Percentiles rank a stretch among this genome's conserved stretches.
Evolutionary conservation across 2,329 filamentous ascomycete genomes (phyloP).

Genomic region (Elsinoe ampelina): DNA sequence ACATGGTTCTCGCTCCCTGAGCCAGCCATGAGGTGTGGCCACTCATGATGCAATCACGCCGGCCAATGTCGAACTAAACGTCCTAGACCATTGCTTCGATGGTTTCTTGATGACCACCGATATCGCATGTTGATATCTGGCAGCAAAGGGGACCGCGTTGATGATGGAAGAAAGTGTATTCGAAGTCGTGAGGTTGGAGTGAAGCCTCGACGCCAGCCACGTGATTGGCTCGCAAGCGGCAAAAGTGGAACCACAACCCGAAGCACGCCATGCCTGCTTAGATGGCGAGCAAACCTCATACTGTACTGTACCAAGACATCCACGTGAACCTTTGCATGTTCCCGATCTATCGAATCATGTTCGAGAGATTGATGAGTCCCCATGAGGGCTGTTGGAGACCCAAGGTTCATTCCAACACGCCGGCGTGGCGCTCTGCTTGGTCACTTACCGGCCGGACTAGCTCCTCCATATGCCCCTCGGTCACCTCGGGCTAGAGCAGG

Average conservation of each 20-base stretch:
- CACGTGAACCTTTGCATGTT: neutral
- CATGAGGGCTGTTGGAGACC: neutral
- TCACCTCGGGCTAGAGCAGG: too few relatives aligned
- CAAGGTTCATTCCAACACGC: neutral
- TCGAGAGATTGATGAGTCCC: neutral
- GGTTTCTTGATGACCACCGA: neutral
- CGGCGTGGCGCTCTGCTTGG: neutral
- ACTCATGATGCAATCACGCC: constrained; percentile 3
- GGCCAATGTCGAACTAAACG: neutral
- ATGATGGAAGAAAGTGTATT: neutral
- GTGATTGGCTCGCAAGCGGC: constrained; percentile 1
- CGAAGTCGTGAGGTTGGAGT: neutral
- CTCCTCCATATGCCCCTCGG: too few relatives aligned
- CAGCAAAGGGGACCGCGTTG: neutral
- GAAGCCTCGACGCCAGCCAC: neutral
- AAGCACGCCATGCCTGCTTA: constrained; percentile 8
- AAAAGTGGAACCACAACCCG: neutral
- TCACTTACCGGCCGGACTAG: neutral
- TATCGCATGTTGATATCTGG: neutral
- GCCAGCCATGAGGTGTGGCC: neutral
- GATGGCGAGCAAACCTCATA: neutral
- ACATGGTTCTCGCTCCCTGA: neutral
- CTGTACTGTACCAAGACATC: constrained; percentile 4
- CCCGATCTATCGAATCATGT: neutral
- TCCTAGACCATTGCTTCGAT: neutral